These are phyloP conservation scores for Fraxinus platypoda DNA, from an alignment of 305 asterid species.

Conservation along the genomic window DNA sequence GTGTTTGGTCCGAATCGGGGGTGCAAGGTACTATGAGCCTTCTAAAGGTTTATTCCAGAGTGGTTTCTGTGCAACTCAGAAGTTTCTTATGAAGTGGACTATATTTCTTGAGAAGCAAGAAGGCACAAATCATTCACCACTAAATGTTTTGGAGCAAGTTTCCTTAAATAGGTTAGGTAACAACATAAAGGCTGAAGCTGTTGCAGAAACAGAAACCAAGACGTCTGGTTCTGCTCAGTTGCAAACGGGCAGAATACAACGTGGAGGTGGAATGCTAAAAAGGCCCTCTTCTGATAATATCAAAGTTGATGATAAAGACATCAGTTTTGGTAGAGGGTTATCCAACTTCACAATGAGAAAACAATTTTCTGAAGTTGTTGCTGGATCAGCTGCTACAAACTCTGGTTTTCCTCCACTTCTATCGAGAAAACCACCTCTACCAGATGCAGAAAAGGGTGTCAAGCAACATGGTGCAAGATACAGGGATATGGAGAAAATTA, in stretches of 20 bases:
- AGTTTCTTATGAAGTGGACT: constrained; percentile 73
- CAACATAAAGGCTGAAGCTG: constrained; percentile 35
- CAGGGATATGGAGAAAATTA: constrained; percentile 35
- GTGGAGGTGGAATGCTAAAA: constrained; percentile 43
- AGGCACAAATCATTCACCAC: constrained; percentile 25
- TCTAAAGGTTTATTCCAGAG: constrained; percentile 88
- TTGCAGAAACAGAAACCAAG: constrained; percentile 34
- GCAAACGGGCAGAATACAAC: constrained; percentile 34
- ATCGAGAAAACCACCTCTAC: constrained; percentile 49
- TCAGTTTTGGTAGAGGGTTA: constrained; percentile 40
- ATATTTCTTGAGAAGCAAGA: constrained; percentile 55
- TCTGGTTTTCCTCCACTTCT: constrained; percentile 84
- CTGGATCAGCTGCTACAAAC: constrained; percentile 67
- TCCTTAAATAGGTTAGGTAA: constrained; percentile 26
- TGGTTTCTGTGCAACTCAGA: constrained; percentile 74
- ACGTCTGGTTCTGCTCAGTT: constrained; percentile 36
- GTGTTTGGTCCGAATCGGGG: constrained; percentile 84
- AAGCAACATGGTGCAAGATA: constrained; percentile 41
- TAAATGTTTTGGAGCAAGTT: constrained; percentile 34
- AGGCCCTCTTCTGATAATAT: constrained; percentile 35
- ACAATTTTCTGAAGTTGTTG: constrained; percentile 94
- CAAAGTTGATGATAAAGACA: constrained; percentile 38
- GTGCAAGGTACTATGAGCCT: constrained; percentile 77
- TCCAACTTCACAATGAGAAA: constrained; percentile 67
- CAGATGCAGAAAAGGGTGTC: constrained; percentile 45